Conservation (phyloP, 257 asterid genomes). For the Lycium barbarum region DNA sequence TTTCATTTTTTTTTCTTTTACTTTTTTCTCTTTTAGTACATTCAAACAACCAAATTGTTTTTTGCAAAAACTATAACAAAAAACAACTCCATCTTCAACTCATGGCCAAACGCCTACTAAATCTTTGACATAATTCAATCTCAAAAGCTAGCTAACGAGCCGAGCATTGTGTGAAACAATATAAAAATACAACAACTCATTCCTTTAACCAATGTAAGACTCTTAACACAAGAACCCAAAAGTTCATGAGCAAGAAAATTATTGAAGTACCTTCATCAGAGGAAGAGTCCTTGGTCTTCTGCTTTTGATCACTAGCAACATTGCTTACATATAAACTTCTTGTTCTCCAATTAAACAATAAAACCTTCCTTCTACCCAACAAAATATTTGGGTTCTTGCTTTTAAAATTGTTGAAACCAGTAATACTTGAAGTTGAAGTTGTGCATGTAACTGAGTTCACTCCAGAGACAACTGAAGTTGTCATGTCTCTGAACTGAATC, state of each 20-base stretch:
- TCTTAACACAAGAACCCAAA: not conserved
- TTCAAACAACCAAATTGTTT: too few species aligned
- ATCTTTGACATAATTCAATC: not conserved
- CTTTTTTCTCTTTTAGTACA: too few species aligned
- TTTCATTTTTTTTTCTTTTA: too few species aligned
- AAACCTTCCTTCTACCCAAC: slow-evolving; percentile 30
- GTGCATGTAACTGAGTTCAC: not conserved
- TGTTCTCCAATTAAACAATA: slow-evolving; percentile 34
- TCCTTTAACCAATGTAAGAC: not conserved
- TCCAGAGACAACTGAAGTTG: slow-evolving; percentile 27
- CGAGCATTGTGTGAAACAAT: not conserved
- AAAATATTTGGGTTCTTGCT: not conserved
- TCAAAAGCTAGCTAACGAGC: not conserved
- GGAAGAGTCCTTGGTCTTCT: slow-evolving; percentile 34
- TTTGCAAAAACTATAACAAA: too few species aligned
- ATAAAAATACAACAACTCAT: not conserved
- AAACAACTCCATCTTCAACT: too few species aligned
- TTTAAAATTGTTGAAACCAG: slow-evolving; percentile 15
- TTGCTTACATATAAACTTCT: slow-evolving; percentile 46
- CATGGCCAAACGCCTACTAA: too few species aligned
- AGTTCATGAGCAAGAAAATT: not conserved
- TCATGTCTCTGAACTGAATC: slow-evolving; percentile 27
- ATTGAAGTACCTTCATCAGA: slow-evolving; percentile 24
- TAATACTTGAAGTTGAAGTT: slow-evolving; percentile 13
- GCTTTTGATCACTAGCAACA: slow-evolving; percentile 55